Base-by-base conservation (phyloP, 192 early-diverging fungal species). In the Diversispora eburnea region DNA sequence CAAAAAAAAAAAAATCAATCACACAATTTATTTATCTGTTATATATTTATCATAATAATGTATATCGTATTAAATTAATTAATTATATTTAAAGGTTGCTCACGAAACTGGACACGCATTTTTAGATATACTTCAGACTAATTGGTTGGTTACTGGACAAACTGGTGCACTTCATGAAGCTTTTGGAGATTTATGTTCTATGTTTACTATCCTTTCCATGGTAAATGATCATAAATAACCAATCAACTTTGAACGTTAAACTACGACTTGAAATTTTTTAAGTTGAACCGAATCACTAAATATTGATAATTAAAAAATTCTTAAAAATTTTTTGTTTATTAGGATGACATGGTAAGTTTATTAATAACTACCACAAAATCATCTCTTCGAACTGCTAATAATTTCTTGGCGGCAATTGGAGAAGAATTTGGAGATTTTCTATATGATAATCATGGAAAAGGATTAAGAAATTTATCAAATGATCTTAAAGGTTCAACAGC, bases 91-190 rank as follows among this genome's bases (percentile, higher is more conserved):
- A 1, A 33, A 33, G 25, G 25, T 66, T 13, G 64, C 64, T 33
- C 64, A 66, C 25, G 64, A 66, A 33, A 0, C 46, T 20, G 64
- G 64, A 3, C 64, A 66, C 12, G 13, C 46, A 3, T 33, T 66
- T 17, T 25, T 66, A 10, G 64, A 66, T 47, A 66, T 33, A 13
- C 4, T 66, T 1, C 64, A 66, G 48, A 25, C 19, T 1, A 20
- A n/a, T 8, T 66, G 64, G 64, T 4, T 48, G 8, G 8, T 41
- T 48, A 46, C 46, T 49, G 64, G 64, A 20, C 64, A 66, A 49
- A 66, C 64, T 33, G 64, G 64, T 33, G 64, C 17, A n/a, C 46
- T 66, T 49, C 64, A 66, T 25, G 64, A 66, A 49, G 64, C 64
- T n/a, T 66, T 66, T 13, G 64, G 64, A n/a, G 64, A 66, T 66